phyloP scores from a whole-genome alignment of 169 alveolate genomes.

The Plasmodium falciparum region DNA sequence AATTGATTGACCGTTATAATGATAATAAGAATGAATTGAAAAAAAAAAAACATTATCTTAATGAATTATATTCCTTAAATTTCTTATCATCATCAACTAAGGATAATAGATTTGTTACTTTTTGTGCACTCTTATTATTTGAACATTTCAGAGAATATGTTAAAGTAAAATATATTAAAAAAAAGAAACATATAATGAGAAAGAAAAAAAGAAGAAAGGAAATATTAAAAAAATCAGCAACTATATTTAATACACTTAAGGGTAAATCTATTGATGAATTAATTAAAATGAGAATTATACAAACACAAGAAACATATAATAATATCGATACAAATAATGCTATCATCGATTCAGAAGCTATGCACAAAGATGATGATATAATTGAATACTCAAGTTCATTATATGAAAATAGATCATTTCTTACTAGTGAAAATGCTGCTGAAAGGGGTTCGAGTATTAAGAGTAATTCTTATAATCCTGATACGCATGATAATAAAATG shows the following conservation, averaged over 20 bases:
- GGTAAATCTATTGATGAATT: conserved; percentile 69
- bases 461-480: too few species aligned
- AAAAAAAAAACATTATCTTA: conserved; percentile 37
- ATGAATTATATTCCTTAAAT: conserved; percentile 49
- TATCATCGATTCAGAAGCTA: conserved; percentile 17
- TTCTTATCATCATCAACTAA: conserved; percentile 69
- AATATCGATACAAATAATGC: conserved; percentile 21
- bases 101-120: conserved; percentile 22
- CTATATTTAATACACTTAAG: conserved; percentile 64
- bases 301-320: conserved; percentile 44
- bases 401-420: not conserved
- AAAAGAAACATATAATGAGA: conserved; percentile 57
- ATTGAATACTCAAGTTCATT: conserved; percentile 11
- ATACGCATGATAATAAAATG: too few species aligned
- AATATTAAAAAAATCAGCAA: conserved; percentile 71
- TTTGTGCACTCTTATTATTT: conserved; percentile 47
- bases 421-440: not conserved
- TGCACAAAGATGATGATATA: conserved; percentile 18
- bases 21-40: not conserved
- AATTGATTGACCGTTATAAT: too few species aligned
- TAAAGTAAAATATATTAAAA: conserved; percentile 59
- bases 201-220: conserved; percentile 75
- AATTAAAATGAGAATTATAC: conserved; percentile 60
- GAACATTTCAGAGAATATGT: conserved; percentile 60
- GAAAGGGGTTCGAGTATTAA: too few species aligned